Conservation (phyloP, 495 filamentous ascomycete genomes). For the Neurospora pannonica region DNA sequence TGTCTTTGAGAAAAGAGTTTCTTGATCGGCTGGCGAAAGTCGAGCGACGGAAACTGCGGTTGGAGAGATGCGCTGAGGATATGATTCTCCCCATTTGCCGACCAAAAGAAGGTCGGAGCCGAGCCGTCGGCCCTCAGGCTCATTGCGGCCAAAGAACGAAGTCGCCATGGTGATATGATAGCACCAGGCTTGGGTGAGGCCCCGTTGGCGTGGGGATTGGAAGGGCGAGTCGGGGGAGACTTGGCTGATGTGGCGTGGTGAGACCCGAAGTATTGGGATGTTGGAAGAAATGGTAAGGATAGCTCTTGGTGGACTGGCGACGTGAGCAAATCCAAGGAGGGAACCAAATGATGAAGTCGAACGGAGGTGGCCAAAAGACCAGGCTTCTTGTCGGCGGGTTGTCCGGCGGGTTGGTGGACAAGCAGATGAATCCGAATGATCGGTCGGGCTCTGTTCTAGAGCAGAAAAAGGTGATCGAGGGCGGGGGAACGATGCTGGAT, state of each 20-base stretch:
- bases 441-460: not conserved
- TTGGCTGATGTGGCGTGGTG: not conserved
- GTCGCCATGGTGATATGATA: conserved; percentile 1
- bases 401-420: not conserved
- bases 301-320: not conserved
- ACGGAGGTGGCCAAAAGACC: not conserved
- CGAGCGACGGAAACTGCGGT: conserved; percentile 9
- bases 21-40: conserved; percentile 13
- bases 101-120: conserved; percentile 13
- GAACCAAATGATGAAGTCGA: not conserved
- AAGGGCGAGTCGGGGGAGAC: not conserved
- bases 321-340: not conserved
- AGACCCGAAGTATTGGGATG: not conserved
- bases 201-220: not conserved
- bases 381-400: not conserved
- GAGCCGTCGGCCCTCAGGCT: conserved; percentile 15
- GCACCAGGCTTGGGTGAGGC: not conserved
- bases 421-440: not conserved
- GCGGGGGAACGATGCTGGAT: not conserved
- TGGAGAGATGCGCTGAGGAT: not conserved
- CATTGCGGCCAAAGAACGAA: conserved; percentile 12
- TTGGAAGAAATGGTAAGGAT: not conserved
- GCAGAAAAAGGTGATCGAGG: not conserved
- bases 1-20: conserved; percentile 9
- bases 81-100: conserved; percentile 12